phyloP scores from a whole-genome alignment of 2,329 filamentous ascomycete species.

The Pseudogymnoascus sp. region DNA sequence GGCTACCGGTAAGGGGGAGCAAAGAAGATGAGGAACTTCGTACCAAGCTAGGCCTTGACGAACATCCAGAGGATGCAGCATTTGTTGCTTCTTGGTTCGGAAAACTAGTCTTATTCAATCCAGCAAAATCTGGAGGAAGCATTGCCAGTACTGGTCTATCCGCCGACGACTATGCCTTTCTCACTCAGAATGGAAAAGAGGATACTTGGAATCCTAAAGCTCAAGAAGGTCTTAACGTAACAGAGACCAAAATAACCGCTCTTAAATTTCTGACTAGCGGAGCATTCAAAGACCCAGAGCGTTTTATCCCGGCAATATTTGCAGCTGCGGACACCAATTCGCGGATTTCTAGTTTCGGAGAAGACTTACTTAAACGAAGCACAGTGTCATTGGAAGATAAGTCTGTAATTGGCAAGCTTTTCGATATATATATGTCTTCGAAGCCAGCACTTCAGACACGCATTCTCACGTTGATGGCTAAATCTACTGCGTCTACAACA shows the following conservation, averaged over 20 bases:
- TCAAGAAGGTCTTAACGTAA: constrained; percentile 56
- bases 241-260: constrained; percentile 62
- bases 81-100: constrained; percentile 72
- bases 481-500: constrained; percentile 65
- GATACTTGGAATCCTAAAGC: constrained; percentile 59
- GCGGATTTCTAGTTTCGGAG: constrained; percentile 73
- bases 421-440: constrained; percentile 64
- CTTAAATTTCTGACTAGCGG: constrained; percentile 73
- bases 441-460: constrained; percentile 69
- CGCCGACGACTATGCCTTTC: constrained; percentile 59
- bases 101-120: constrained; percentile 61
- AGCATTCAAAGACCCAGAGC: constrained; percentile 75
- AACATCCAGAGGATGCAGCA: constrained; percentile 55
- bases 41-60: constrained; percentile 56
- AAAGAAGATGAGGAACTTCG: constrained; percentile 69
- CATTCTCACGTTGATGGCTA: constrained; percentile 68
- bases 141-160: constrained; percentile 49
- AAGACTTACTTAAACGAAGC: constrained; percentile 80
- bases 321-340: constrained; percentile 78
- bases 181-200: constrained; percentile 58
- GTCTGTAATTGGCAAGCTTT: constrained; percentile 57
- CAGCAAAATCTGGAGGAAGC: constrained; percentile 17
- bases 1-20: constrained; percentile 68
- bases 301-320: constrained; percentile 76
- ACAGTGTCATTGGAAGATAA: constrained; percentile 66